Evolutionary conservation across 1,284 basidiomycete genomes (phyloP).

Genomic region (Boletus nobilissimus): DNA sequence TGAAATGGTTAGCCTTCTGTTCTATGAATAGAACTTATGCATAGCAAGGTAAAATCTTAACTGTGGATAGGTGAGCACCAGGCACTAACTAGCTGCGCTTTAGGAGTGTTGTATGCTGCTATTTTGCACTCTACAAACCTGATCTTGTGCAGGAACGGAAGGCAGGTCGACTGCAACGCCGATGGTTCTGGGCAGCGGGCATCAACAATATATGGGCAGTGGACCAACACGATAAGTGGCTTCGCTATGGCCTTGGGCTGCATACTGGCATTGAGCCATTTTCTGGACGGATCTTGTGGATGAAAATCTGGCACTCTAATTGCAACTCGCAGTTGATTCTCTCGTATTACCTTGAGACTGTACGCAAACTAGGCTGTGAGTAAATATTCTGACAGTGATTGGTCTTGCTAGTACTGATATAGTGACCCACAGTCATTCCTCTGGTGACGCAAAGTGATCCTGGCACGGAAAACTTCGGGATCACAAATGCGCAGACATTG

Average conservation of each 20-base stretch:
- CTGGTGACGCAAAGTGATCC: background rate
- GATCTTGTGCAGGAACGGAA: background rate
- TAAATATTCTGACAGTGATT: background rate
- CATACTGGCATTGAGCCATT: background rate
- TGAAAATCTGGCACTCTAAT: no score
- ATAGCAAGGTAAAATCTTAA: no score
- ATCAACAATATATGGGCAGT: background rate
- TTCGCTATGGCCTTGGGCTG: background rate
- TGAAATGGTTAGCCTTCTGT: background rate
- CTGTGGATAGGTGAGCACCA: no score
- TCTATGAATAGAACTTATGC: no score
- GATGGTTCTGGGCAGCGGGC: no score
- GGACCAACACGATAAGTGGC: background rate
- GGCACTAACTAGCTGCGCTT: no score
- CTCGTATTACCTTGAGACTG: background rate
- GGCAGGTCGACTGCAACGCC: background rate
- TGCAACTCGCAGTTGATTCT: background rate
- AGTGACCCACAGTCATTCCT: background rate
- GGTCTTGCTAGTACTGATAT: background rate
- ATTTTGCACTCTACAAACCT: background rate
- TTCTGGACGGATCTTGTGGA: no score
- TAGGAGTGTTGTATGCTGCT: background rate
- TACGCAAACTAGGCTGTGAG: background rate
- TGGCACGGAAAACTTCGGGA: no score
- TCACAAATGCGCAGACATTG: background rate